Conservation (phyloP, 352 stramenopile species). For the Phytopythium vexans region DNA sequence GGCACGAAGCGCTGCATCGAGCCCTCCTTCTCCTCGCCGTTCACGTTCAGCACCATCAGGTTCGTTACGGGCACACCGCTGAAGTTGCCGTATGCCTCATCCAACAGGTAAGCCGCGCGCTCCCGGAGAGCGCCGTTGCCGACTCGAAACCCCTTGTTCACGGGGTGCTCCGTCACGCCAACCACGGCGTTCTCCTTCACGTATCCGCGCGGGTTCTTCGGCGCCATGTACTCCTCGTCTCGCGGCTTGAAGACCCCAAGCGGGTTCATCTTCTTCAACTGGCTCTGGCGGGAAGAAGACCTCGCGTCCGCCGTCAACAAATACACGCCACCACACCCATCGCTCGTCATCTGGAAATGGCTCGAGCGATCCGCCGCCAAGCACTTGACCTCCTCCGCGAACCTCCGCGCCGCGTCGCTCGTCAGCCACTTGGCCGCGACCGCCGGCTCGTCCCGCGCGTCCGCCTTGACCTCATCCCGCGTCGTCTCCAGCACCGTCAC, state of each 20-base stretch:
- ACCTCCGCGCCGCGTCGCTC: constrained; percentile 37
- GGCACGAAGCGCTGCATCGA: constrained; percentile 83
- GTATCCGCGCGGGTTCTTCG: constrained; percentile 97
- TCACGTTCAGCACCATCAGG: constrained; percentile 61
- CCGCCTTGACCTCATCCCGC: constrained; percentile 4
- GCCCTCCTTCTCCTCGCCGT: constrained; percentile 73
- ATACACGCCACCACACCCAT: constrained; percentile 81
- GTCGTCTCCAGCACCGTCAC: constrained; percentile 6
- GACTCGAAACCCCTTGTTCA: constrained; percentile 86
- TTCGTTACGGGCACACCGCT: constrained; percentile 81
- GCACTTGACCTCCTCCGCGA: constrained; percentile 39
- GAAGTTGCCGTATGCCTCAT: constrained; percentile 76
- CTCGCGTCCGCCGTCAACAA: constrained; percentile 25
- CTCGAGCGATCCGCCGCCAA: constrained; percentile 25
- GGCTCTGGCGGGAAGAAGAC: constrained; percentile 29
- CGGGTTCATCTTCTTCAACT: constrained; percentile 19
- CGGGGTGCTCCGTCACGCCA: constrained; percentile 71
- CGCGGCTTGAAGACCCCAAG: constrained; percentile 96
- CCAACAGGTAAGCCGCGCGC: constrained; percentile 79
- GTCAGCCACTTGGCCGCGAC: constrained; percentile 36
- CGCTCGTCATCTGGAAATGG: constrained; percentile 63
- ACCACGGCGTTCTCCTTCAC: constrained; percentile 82
- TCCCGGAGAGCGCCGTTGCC: constrained; percentile 83
- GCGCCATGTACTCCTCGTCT: constrained; percentile 98
- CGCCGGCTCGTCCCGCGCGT: constrained; percentile 12